phyloP scores from a whole-genome alignment of 495 filamentous ascomycete genomes.

The Penicillium herquei region DNA sequence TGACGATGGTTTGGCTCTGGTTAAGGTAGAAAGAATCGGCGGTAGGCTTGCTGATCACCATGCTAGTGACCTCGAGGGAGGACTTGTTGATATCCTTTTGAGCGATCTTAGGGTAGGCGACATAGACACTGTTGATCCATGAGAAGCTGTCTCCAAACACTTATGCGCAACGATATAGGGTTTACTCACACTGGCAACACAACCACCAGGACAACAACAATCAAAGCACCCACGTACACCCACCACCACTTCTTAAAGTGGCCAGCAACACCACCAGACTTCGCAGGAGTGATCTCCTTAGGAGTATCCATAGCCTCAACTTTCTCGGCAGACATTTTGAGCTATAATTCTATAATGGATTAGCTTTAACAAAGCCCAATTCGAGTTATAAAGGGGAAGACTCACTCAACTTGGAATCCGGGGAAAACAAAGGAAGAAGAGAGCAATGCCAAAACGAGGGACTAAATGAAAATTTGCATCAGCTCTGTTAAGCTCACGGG shows the following conservation, averaged over 20 bases:
- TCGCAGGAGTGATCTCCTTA: slow-evolving; percentile 11
- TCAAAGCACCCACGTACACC: slow-evolving; percentile 61
- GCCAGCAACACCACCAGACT: slow-evolving; percentile 9
- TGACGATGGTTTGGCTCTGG: slow-evolving; percentile 47
- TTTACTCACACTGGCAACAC: slow-evolving; percentile 64
- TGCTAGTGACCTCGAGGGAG: slow-evolving; percentile 55
- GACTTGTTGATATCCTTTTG: slow-evolving; percentile 66
- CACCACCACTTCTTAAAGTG: slow-evolving; percentile 69
- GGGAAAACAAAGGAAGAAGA: no score
- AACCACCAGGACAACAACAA: slow-evolving; percentile 57
- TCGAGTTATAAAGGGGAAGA: no score
- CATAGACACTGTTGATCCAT: slow-evolving; percentile 45
- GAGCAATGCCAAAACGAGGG: no score
- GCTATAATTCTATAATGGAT: no score
- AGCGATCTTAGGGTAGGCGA: slow-evolving; percentile 70
- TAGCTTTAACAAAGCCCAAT: no score
- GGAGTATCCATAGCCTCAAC: slow-evolving; percentile 18
- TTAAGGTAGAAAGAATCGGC: slow-evolving; percentile 56
- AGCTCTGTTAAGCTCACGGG: no score
- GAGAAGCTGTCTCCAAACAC: not conserved
- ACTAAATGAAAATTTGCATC: no score
- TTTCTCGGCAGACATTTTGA: slow-evolving; percentile 34
- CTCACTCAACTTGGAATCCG: no score
- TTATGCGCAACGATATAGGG: no score
- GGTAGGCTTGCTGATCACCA: slow-evolving; percentile 59